phyloP scores from a whole-genome alignment of 768 basidiomycete species.

The Coprinopsis strossmayeri region DNA sequence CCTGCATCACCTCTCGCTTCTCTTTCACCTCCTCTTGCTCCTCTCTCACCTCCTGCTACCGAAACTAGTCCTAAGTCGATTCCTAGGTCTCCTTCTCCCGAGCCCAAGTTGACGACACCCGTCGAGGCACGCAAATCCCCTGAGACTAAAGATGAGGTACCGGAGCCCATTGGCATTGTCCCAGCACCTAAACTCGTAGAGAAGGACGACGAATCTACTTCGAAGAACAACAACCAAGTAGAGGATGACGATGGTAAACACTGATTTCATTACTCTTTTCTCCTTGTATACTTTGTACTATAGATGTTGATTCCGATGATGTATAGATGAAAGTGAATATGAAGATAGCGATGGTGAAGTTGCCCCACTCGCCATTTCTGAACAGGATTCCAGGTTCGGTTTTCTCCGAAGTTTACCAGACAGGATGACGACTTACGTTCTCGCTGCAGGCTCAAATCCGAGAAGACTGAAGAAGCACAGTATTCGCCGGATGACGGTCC shows the following conservation, averaged over 20 bases:
- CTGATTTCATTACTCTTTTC: constrained; percentile 17
- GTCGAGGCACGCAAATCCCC: no score
- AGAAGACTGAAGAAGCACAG: background rate
- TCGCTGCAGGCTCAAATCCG: no score
- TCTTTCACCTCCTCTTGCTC: constrained; percentile 1
- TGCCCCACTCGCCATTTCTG: background rate
- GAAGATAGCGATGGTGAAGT: constrained; percentile 2
- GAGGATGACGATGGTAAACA: constrained; percentile 26
- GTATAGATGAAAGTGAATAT: constrained; percentile 10
- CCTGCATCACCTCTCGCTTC: constrained; percentile 5
- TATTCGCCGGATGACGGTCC: background rate
- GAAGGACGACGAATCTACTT: no score
- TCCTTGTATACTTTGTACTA: background rate
- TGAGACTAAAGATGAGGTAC: no score
- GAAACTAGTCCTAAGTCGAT: background rate
- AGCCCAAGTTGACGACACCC: background rate
- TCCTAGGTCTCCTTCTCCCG: background rate
- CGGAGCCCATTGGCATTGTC: no score
- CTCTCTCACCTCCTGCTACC: background rate
- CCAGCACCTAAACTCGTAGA: no score
- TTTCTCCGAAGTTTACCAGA: no score
- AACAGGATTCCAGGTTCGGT: background rate
- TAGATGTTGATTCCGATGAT: constrained; percentile 6
- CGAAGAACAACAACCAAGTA: no score
- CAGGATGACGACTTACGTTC: no score